A percentile compares a stretch with the other conserved stretches of the same genome.
These are phyloP conservation scores for Yamadazyma spencermartinsiae DNA, from an alignment of 1,139 yeast genomes.

Conservation along the genomic window DNA sequence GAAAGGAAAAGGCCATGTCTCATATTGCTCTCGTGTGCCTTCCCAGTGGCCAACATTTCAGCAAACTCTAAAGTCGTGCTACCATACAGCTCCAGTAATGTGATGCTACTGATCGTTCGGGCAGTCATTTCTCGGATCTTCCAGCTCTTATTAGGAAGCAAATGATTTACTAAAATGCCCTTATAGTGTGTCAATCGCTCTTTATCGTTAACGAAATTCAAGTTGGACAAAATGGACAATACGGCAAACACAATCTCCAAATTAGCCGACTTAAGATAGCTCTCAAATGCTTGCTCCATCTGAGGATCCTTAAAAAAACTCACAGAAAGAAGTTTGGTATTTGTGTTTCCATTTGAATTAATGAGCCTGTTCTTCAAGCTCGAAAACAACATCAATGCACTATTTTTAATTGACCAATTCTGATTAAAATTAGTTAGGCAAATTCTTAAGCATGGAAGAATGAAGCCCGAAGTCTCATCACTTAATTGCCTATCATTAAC, in stretches of 20 bases:
- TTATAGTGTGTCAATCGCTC: conserved; percentile 50
- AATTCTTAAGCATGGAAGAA: conserved; percentile 59
- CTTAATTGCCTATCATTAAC: conserved; percentile 69
- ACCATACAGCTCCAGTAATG: background rate
- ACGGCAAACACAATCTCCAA: conserved; percentile 73
- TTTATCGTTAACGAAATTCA: conserved; percentile 59
- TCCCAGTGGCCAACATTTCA: conserved; percentile 19
- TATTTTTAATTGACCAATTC: conserved; percentile 85
- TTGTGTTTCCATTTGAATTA: conserved; percentile 44
- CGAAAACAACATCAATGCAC: conserved; percentile 91
- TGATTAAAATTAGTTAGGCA: conserved; percentile 64
- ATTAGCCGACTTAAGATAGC: conserved; percentile 35
- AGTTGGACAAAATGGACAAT: conserved; percentile 64
- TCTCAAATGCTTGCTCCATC: conserved; percentile 48
- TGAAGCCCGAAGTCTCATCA: conserved; percentile 47
- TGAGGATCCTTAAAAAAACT: conserved; percentile 63
- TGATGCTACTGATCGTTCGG: conserved; percentile 53
- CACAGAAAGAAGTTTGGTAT: conserved; percentile 47
- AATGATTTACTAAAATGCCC: conserved; percentile 38
- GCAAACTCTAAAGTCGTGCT: conserved; percentile 19
- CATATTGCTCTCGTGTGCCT: conserved; percentile 30
- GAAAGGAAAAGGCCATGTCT: conserved; percentile 62
- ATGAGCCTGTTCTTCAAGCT: conserved; percentile 78
- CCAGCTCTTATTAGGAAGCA: conserved; percentile 63
- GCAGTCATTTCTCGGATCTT: conserved; percentile 87